Base-by-base conservation (phyloP, 257 asterid genomes). In the Salvia splendens region DNA sequence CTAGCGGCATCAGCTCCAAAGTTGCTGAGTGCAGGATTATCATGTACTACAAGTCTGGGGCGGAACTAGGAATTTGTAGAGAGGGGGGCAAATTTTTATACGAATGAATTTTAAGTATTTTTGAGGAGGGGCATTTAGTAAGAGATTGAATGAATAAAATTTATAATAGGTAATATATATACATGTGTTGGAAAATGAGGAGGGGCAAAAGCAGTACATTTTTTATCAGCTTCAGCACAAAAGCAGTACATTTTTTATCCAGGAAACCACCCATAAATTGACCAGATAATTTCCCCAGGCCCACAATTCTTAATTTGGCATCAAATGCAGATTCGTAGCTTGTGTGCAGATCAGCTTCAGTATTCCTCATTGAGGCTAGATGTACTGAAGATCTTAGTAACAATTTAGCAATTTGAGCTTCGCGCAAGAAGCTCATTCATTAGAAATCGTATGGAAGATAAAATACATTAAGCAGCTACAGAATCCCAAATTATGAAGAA, bases 401-500 rank as follows among this genome's bases (percentile, higher is more conserved):
- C 2, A 40, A 58, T 24, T 12, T 24, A 12, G 24, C 56, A 36
- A n/a, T 51, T 30, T n/a, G 33, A 54, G 69, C 67, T 46, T 38
- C 24, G 54, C 42, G 16, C 46, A 55, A 41, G 43, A 45, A 69
- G 63, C 72, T 63, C 12, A 32, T 15, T 3, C 20, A 28, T 0
- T 33, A 17, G 2, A 61, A 5, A 41, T 24, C 30, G 30, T 24
- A 24, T 24, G 30, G 30, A 24, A 24, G 30, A 24, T 24, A 50
- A 40, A 61, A 43, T 16, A 33, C 76, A 66, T 32, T 57, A 63
- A 76, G n/a, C 73, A 50, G 30, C 75, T 45, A 3, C 38, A 43
- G 52, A 69, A 66, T 33, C 20, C 53, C 67, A 40, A 38, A 16
- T 36, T 54, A 65, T 41, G 14, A 59, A 16, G 49, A 75, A 38